Conservation (phyloP, 2,329 filamentous ascomycete species). For the Aspergillus pseudonomiae region DNA sequence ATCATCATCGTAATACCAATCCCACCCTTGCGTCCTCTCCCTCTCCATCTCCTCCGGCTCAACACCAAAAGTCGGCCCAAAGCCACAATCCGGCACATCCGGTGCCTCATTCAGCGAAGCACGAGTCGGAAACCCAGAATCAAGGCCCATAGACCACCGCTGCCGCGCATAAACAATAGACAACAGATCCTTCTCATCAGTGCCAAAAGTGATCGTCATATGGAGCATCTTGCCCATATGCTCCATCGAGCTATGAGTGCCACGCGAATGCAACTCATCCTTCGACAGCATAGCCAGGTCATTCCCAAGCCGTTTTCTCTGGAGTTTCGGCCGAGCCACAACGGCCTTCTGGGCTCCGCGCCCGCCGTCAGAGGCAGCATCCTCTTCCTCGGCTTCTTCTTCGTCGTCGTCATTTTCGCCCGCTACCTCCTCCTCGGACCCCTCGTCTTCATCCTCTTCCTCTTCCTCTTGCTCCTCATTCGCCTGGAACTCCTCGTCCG, state of each 20-base stretch:
- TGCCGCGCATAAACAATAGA: slow-evolving; percentile 53
- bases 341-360: slow-evolving; percentile 14
- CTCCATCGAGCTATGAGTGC: slow-evolving; percentile 38
- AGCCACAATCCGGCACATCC: slow-evolving; percentile 39
- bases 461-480: slow-evolving; percentile 28
- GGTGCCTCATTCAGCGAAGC: slow-evolving; percentile 35
- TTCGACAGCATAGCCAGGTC: slow-evolving; percentile 21
- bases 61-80: slow-evolving; percentile 47
- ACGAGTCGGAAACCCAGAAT: slow-evolving; percentile 56
- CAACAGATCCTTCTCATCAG: slow-evolving; percentile 52
- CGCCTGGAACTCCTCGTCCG: slow-evolving; percentile 40
- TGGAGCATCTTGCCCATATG: slow-evolving; percentile 48
- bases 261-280: slow-evolving; percentile 40
- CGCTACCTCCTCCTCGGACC: slow-evolving; percentile 15
- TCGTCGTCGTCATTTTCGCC: slow-evolving; percentile 20
- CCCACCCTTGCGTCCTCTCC: slow-evolving; percentile 53
- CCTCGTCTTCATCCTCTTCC: slow-evolving; percentile 18
- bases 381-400: slow-evolving; percentile 8
- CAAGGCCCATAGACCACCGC: slow-evolving; percentile 50
- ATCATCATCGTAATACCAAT: slow-evolving; percentile 55
- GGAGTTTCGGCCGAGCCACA: slow-evolving; percentile 5
- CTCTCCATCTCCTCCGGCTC: slow-evolving; percentile 43
- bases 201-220: slow-evolving; percentile 55
- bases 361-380: slow-evolving; percentile 5
- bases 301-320: slow-evolving; percentile 23